Base-by-base conservation (phyloP, 768 basidiomycete species). In the Lactifluus pinguis region DNA sequence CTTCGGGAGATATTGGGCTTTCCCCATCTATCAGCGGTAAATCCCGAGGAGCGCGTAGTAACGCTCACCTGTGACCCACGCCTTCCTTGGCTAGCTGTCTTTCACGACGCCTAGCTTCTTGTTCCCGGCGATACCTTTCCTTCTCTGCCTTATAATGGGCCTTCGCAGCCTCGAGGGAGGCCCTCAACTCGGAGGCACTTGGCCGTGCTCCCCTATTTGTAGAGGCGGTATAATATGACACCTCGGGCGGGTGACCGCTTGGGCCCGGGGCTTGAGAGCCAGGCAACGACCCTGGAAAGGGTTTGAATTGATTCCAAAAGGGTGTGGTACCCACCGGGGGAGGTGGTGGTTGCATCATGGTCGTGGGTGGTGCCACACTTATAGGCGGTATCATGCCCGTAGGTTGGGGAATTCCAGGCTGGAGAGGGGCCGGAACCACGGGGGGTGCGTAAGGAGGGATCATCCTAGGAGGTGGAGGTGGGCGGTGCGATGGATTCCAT, bases 111-210 rank as follows among this genome's bases (percentile, higher is more conserved):
- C 69, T 79, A 29, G 74, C 73, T 51, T 83, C 81, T 55, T 82
- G 78, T 55, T 84, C 81, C 65, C 73, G 73, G 32, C 86, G 80
- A 66, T 89, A 88, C 25, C 75, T 76, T 66, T 87, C 86, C 68
- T 91, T 91, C 71, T 84, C 80, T 1, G 76, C 77, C 71, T 82
- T 86, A 70, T 91, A 91, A 25, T 73, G 72, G 30, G 75, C 76
- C 66, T 88, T 91, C 0, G 88, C 86, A 19, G 74, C 80, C 66
- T 89, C 83, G 3, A 89, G 79, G 34, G 66, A 62, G 15, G 70
- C 67, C 65, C 65, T 73, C 36, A 63, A 51, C 15, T 66, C 68
- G 15, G 59, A 55, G 3, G 57, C 54, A 47, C 39, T 42, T 14
- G 48, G 32, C 30, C 50, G 51, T 17, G 14, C 44, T 38, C 55